Conservation (phyloP, 257 asterid species). For the Capsicum baccatum region DNA sequence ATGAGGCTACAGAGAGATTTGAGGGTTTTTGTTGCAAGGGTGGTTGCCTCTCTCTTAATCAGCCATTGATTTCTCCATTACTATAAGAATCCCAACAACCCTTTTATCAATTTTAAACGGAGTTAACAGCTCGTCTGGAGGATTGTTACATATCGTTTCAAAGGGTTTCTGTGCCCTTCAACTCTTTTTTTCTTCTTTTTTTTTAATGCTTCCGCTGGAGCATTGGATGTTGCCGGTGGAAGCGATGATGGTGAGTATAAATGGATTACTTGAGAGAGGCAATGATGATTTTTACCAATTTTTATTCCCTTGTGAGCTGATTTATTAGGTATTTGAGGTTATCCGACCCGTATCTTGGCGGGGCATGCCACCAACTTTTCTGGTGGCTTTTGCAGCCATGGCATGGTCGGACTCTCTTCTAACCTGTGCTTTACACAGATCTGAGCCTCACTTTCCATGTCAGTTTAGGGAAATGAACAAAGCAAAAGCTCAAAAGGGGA, state of each 20-base stretch:
- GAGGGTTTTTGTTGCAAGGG: slow-evolving; percentile 42
- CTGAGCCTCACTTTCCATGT: background rate
- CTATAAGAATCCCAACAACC: slow-evolving; percentile 28
- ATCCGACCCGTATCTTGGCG: slow-evolving; percentile 54
- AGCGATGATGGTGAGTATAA: background rate
- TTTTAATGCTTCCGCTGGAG: background rate
- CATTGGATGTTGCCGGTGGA: background rate
- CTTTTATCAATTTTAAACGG: slow-evolving; percentile 3
- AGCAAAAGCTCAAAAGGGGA: background rate
- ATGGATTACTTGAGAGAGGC: no score
- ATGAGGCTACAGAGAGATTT: slow-evolving; percentile 24
- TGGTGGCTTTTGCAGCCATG: slow-evolving; percentile 36
- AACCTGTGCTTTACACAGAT: background rate
- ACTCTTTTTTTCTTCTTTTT: background rate
- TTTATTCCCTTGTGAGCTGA: background rate
- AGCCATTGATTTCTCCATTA: slow-evolving; percentile 38
- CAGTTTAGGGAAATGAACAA: background rate
- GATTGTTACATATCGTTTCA: background rate
- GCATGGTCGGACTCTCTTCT: slow-evolving; percentile 12
- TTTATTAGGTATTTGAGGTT: background rate
- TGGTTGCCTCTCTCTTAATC: slow-evolving; percentile 57
- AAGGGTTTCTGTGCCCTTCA: background rate
- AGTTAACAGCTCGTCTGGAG: background rate
- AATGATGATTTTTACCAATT: no score
- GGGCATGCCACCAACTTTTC: slow-evolving; percentile 44